Conservation (phyloP, 2,329 filamentous ascomycete species). For the Neocatenulostroma microsporum region DNA sequence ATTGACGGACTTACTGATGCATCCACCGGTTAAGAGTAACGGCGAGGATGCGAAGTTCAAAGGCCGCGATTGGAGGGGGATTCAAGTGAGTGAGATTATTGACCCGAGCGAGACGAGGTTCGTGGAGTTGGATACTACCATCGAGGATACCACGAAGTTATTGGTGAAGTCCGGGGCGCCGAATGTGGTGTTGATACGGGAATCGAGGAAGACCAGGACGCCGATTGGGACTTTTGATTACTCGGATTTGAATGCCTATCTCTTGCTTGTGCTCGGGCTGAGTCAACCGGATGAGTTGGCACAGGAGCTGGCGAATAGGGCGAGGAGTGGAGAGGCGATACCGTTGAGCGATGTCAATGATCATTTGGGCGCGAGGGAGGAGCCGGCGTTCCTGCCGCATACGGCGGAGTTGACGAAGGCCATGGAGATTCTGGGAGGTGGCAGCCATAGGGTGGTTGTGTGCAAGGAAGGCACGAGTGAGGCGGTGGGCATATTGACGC, state of each 20-base stretch:
- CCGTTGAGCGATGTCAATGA: slow-evolving; percentile 58
- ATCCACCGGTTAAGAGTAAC: slow-evolving; percentile 62
- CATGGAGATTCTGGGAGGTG: slow-evolving; percentile 83
- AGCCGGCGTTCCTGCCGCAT: slow-evolving; percentile 64
- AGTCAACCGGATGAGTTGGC: slow-evolving; percentile 60
- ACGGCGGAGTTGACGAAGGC: slow-evolving; percentile 69
- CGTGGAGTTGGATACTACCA: slow-evolving; percentile 73
- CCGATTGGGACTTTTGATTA: slow-evolving; percentile 85
- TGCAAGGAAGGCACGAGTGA: slow-evolving; percentile 59
- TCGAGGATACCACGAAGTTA: slow-evolving; percentile 90
- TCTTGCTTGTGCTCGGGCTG: slow-evolving; percentile 84
- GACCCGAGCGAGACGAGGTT: slow-evolving; percentile 69
- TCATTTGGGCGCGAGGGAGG: slow-evolving; percentile 59
- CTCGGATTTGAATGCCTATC: slow-evolving; percentile 82
- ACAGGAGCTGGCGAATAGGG: slow-evolving; percentile 66
- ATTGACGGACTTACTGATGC: slow-evolving; percentile 78
- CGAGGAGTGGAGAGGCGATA: slow-evolving; percentile 65
- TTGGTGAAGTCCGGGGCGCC: slow-evolving; percentile 67
- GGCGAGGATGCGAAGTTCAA: slow-evolving; percentile 62
- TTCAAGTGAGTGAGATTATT: slow-evolving; percentile 76
- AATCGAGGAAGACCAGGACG: slow-evolving; percentile 52
- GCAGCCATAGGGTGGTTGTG: slow-evolving; percentile 77
- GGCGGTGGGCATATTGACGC: slow-evolving; percentile 76
- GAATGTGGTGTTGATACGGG: slow-evolving; percentile 70
- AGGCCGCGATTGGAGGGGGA: slow-evolving; percentile 78